Evolutionary conservation across 176 grass and related monocot genomes (phyloP).

Genomic region (Eremochloa ophiuroides): DNA sequence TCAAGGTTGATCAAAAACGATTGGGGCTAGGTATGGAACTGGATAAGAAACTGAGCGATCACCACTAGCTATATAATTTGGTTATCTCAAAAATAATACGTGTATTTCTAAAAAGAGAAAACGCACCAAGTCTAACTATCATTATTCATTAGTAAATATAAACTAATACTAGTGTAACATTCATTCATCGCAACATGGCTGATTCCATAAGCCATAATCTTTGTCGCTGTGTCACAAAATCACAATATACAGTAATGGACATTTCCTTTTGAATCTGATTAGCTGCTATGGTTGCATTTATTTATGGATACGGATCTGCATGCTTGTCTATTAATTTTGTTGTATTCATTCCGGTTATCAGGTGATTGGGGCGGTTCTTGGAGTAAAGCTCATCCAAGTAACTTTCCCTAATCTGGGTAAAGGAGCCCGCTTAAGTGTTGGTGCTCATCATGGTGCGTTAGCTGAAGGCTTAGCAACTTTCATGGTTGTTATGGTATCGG

Average conservation of each 20-base stretch:
- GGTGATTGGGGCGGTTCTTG: constrained; percentile 65
- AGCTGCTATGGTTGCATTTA: neutral
- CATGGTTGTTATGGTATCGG: constrained; percentile 74
- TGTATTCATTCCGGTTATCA: constrained; percentile 9
- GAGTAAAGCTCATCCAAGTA: constrained; percentile 58
- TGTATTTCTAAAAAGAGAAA: neutral
- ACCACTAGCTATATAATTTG: neutral
- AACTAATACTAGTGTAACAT: neutral
- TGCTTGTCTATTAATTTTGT: constrained; percentile 2
- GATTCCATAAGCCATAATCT: neutral
- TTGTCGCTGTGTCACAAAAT: neutral
- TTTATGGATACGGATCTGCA: neutral
- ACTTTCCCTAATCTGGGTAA: constrained; percentile 73
- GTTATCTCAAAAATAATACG: neutral
- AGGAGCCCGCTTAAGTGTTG: constrained; percentile 59
- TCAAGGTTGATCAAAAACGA: neutral
- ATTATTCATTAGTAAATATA: too few species aligned
- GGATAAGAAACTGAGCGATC: neutral
- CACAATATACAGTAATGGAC: neutral
- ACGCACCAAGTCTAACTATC: neutral
- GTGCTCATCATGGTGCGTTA: constrained; percentile 72
- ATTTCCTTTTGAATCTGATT: neutral
- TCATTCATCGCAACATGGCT: neutral
- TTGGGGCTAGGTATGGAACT: neutral
- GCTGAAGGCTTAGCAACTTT: constrained; percentile 88